Conservation (phyloP, 306 rosid species). For the Oxytropis ochrocephala region DNA sequence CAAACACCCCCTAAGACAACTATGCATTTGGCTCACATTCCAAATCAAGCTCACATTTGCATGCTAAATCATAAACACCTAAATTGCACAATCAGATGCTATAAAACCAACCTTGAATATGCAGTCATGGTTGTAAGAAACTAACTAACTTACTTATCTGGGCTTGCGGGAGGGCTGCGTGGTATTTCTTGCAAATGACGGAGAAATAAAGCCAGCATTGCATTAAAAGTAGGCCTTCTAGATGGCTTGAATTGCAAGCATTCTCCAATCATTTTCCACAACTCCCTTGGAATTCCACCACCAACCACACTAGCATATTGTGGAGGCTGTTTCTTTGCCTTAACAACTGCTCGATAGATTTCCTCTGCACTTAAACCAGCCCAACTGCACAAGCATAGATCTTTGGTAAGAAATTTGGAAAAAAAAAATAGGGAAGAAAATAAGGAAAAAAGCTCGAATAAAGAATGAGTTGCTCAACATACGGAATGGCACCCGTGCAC, state of each 20-base stretch:
- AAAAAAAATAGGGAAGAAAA: constrained; percentile 19
- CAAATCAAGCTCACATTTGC: constrained; percentile 17
- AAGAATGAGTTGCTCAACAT: constrained; percentile 50
- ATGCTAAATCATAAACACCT: constrained; percentile 3
- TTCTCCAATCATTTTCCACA: constrained; percentile 99
- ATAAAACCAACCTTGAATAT: constrained; percentile 17
- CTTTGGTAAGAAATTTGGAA: constrained; percentile 20
- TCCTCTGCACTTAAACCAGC: constrained; percentile 89
- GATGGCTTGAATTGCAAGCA: constrained; percentile 93
- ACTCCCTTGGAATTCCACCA: constrained; percentile 93
- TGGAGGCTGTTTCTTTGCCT: constrained; percentile 82
- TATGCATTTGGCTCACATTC: constrained; percentile 15
- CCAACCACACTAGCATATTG: constrained; percentile 98
- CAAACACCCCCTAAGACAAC: background rate
- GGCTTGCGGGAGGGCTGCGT: constrained; percentile 88
- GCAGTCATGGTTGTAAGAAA: constrained; percentile 18
- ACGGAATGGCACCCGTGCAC: constrained; percentile 99
- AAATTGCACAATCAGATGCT: constrained; percentile 9
- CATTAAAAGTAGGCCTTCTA: constrained; percentile 80
- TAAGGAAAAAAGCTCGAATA: constrained; percentile 24
- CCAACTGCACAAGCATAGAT: constrained; percentile 73
- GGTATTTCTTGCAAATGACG: constrained; percentile 96
- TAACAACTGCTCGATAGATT: constrained; percentile 78
- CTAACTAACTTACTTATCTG: constrained; percentile 70
- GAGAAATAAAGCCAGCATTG: constrained; percentile 85